These are phyloP conservation scores for Punctularia strigosozonata DNA, from an alignment of 768 basidiomycete genomes.

Conservation along the genomic window DNA sequence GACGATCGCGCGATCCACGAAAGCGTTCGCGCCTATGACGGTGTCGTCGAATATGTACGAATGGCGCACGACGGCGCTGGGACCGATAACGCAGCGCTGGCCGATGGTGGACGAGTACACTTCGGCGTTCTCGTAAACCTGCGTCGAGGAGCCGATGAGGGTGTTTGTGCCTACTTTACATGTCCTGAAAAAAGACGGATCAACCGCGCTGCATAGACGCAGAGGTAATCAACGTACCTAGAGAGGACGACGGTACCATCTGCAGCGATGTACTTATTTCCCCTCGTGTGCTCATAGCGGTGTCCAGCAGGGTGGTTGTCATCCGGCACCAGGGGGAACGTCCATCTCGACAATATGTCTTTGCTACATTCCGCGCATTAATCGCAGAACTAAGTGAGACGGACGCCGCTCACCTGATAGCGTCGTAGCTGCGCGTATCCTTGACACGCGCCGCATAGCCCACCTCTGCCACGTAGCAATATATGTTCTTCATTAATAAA, in stretches of 20 bases:
- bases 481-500: constrained; percentile 86
- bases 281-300: constrained; percentile 75
- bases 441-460: constrained; percentile 90
- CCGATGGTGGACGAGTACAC: constrained; percentile 74
- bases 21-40: constrained; percentile 54
- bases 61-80: constrained; percentile 52
- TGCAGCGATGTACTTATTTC: constrained; percentile 81
- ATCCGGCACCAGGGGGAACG: constrained; percentile 92
- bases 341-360: constrained; percentile 88
- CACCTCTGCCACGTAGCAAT: constrained; percentile 79
- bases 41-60: constrained; percentile 82
- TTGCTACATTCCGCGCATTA: constrained; percentile 37
- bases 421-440: constrained; percentile 87
- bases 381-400: constrained; percentile 2
- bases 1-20: constrained; percentile 71
- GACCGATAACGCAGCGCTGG: constrained; percentile 58
- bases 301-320: constrained; percentile 80
- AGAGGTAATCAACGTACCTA: constrained; percentile 36
- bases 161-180: constrained; percentile 73
- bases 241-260: constrained; percentile 70
- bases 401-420: constrained; percentile 50
- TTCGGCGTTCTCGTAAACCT: constrained; percentile 53
- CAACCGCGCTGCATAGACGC: constrained; percentile 1
- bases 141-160: constrained; percentile 73
- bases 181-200: constrained; percentile 47